Conservation (phyloP, 2,329 filamentous ascomycete genomes). For the Pseudogymnoascus sp. region DNA sequence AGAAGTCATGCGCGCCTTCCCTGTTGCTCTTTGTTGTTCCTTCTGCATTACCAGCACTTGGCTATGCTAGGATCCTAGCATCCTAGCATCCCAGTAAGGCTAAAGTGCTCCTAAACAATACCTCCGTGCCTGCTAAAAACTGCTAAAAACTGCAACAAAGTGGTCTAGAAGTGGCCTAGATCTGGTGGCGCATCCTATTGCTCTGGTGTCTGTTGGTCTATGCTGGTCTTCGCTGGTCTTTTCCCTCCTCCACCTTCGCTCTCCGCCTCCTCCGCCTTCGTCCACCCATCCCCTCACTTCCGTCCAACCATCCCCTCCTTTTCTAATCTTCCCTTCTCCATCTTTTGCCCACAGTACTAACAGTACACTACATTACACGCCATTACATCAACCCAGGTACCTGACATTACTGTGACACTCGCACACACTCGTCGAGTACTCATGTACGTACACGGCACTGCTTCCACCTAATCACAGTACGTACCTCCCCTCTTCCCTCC, state of each 20-base stretch:
- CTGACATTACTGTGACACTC: background rate
- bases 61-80: background rate
- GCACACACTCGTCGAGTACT: background rate
- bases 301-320: background rate
- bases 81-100: background rate
- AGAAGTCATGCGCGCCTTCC: conserved; percentile 3
- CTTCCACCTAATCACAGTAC: background rate
- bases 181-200: background rate
- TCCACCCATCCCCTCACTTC: background rate
- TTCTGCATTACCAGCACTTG: background rate
- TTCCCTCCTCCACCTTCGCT: background rate
- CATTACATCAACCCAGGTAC: background rate
- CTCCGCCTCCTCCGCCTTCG: background rate
- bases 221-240: background rate
- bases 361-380: background rate
- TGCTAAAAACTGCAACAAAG: background rate
- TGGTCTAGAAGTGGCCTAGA: conserved; percentile 3
- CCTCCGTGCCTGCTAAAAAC: background rate
- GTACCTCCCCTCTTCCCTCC: background rate
- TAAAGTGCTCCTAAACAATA: background rate
- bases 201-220: background rate
- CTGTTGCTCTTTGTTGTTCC: background rate
- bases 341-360: background rate
- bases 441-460: conserved; percentile 1
- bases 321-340: background rate